phyloP scores from a whole-genome alignment of 495 filamentous ascomycete genomes.

The Xylaria nigripes region DNA sequence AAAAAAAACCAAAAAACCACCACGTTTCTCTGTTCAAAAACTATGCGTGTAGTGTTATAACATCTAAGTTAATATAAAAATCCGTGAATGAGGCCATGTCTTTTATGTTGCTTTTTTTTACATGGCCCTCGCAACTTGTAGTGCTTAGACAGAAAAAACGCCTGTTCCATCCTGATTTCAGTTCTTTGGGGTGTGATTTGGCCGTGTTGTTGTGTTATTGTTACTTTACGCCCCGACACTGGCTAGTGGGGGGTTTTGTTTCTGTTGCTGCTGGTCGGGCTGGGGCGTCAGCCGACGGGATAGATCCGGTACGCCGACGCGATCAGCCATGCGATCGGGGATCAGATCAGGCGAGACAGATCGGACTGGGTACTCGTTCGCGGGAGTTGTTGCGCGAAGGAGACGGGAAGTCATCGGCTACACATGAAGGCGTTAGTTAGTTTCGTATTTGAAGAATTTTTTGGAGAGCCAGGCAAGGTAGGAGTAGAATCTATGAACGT shows the following conservation, averaged over 20 bases:
- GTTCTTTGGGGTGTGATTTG: too few species aligned
- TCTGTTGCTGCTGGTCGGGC: conserved; percentile 29
- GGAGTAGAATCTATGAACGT: not conserved
- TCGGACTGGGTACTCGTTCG: conserved; percentile 40
- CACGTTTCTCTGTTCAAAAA: too few species aligned
- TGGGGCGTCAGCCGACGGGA: conserved; percentile 33
- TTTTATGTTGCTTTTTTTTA: not conserved
- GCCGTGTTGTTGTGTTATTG: too few species aligned
- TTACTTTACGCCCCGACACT: conserved; percentile 25
- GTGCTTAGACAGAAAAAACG: too few species aligned
- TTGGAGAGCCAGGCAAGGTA: not conserved
- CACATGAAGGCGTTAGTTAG: not conserved
- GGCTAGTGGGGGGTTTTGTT: too few species aligned
- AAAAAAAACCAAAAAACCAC: not conserved
- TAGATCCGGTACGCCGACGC: conserved; percentile 49
- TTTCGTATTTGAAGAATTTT: not conserved
- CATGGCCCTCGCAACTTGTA: too few species aligned
- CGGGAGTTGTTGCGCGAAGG: conserved; percentile 34
- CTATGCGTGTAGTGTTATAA: too few species aligned
- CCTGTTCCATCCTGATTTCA: too few species aligned
- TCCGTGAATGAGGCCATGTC: too few species aligned
- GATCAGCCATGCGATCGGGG: conserved; percentile 61
- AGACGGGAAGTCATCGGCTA: conserved; percentile 40
- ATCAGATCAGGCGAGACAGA: conserved; percentile 49
- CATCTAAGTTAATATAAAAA: too few species aligned